Evolutionary conservation across 1,284 basidiomycete genomes (phyloP), one percentile per base, ranked within the genome.

Genomic region (Pseudomicrostroma phylloplanum): DNA sequence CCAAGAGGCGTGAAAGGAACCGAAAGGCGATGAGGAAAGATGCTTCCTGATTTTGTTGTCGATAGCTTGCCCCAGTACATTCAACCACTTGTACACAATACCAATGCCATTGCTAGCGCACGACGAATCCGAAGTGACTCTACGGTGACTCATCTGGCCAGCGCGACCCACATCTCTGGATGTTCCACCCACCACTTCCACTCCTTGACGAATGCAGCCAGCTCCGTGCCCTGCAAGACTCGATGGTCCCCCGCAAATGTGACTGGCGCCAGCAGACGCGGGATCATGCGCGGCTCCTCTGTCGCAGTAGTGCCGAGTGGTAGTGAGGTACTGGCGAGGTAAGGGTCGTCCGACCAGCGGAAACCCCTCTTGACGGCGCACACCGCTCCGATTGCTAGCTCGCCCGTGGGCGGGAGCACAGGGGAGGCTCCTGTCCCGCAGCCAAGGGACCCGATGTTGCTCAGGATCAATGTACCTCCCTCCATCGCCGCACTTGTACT

Each of bases 141-240:
- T n/a, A 11, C 46, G n/a, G 46, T 23, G n/a, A 23, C 46, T 48
- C 46, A 48, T 23, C 23, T n/a, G 3, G 4, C 23, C 46, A 48
- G 3, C 46, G 51, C 25, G 68, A 91, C 83, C 69, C 91, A 76
- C 72, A 88, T 82, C 79, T 85, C 86, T 1, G 92, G 92, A 23
- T 83, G 80, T 81, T 94, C 91, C 36, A 93, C 87, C 81, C 87
- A 91, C 21, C 81, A 82, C 71, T 92, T 88, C 91, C 92, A 96
- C 53, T 84, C 84, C 81, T 93, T 90, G 57, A 92, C 89, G 78
- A 96, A 91, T 60, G 88, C 88, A 54, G 91, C 91, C 65, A 96
- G 80, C 81, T 96, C 92, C 0, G 91, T 92, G 6, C 92, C 92
- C 78, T 96, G 92, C 8, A 94, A 87, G 6, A 94, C 87, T 19